Evolutionary conservation across 495 filamentous ascomycete genomes (phyloP).

Genomic region (Penicillium flavigenum): DNA sequence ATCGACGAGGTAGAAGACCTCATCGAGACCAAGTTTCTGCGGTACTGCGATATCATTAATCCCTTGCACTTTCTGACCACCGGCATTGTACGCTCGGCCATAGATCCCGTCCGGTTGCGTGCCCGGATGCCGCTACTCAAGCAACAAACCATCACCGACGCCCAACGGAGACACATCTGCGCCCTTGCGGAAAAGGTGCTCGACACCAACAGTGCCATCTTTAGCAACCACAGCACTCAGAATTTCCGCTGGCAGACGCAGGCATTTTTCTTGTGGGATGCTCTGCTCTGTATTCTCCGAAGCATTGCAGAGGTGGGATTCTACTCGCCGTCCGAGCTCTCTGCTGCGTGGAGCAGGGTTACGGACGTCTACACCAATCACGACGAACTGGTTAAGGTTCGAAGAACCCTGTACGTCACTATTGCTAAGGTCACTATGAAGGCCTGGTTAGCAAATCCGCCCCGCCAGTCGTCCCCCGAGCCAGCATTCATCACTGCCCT

Average conservation of each 20-base stretch:
- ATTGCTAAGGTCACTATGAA: not conserved
- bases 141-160: slow-evolving; percentile 12
- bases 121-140: slow-evolving; percentile 12
- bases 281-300: slow-evolving; percentile 17
- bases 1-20: slow-evolving; percentile 30
- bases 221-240: slow-evolving; percentile 3
- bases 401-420: not conserved
- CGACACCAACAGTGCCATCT: slow-evolving; percentile 16
- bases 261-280: slow-evolving; percentile 22
- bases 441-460: not conserved
- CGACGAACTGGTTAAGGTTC: not conserved
- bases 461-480: not conserved
- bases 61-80: slow-evolving; percentile 64
- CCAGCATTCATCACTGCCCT: not conserved
- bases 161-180: slow-evolving; percentile 14
- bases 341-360: not conserved
- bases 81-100: slow-evolving; percentile 42
- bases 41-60: slow-evolving; percentile 57
- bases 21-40: slow-evolving; percentile 47
- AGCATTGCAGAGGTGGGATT: slow-evolving; percentile 15
- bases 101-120: slow-evolving; percentile 21
- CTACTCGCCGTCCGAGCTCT: slow-evolving; percentile 9
- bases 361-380: not conserved
- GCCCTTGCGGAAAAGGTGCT: slow-evolving; percentile 24
- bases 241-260: slow-evolving; percentile 17